phyloP scores from a whole-genome alignment of 768 basidiomycete genomes.

The Leccinum fibrillosum region DNA sequence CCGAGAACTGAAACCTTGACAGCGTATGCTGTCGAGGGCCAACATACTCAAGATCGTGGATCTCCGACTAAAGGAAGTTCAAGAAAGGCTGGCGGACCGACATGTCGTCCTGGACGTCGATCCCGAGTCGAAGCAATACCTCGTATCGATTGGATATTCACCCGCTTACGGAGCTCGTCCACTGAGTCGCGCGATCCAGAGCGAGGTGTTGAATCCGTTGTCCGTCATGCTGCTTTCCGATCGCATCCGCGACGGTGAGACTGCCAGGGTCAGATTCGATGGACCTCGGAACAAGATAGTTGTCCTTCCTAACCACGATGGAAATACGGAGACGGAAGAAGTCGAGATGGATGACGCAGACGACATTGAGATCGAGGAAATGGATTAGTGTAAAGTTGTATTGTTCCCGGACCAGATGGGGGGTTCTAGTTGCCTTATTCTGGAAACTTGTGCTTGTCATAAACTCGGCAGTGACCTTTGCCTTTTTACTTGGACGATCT shows the following conservation, averaged over 20 bases:
- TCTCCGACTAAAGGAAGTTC: conserved; percentile 81
- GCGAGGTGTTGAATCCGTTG: conserved; percentile 88
- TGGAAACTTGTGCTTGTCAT: too few relatives aligned
- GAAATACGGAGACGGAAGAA: conserved; percentile 38
- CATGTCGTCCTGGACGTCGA: conserved; percentile 83
- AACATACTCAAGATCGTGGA: conserved; percentile 87
- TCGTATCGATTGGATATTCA: conserved; percentile 75
- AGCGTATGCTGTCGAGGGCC: conserved; percentile 76
- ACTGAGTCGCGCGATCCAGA: conserved; percentile 87
- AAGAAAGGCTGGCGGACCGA: conserved; percentile 71
- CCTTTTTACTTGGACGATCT: too few relatives aligned
- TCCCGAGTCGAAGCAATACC: conserved; percentile 69
- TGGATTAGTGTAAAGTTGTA: conserved; percentile 4
- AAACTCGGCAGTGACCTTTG: too few relatives aligned
- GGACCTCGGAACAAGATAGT: conserved; percentile 74
- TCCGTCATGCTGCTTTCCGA: conserved; percentile 83
- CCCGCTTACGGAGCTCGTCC: conserved; percentile 89
- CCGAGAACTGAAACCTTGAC: conserved; percentile 19
- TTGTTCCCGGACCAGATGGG: background rate
- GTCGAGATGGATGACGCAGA: conserved; percentile 66
- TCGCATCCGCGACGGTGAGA: conserved; percentile 78
- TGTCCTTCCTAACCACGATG: conserved; percentile 82
- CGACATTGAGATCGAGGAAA: conserved; percentile 25
- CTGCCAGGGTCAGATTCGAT: conserved; percentile 72
- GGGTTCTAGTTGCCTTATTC: background rate